Evolutionary conservation across 2,329 filamentous ascomycete species (phyloP).

Genomic region (Aspergillus amoenus): DNA sequence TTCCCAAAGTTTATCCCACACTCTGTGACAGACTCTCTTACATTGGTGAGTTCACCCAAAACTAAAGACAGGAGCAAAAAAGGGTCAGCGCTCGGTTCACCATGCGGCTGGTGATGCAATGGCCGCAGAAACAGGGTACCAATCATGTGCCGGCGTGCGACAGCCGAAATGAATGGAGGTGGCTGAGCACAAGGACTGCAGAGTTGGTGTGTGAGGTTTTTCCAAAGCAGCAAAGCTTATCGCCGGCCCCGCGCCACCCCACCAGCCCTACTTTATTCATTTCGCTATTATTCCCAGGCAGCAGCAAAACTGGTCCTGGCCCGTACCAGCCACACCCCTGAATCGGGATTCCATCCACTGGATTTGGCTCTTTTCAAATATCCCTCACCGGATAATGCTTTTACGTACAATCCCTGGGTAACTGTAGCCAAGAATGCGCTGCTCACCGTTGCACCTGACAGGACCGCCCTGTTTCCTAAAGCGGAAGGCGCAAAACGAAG

Average conservation of each 20-base stretch:
- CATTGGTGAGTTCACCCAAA: no score
- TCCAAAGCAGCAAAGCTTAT: constrained; percentile 11
- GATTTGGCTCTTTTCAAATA: no score
- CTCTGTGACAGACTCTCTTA: neutral
- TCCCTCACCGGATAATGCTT: no score
- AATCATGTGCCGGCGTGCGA: constrained; percentile 8
- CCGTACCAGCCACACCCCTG: neutral
- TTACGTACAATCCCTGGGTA: no score
- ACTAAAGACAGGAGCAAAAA: constrained; percentile 1
- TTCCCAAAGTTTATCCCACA: neutral
- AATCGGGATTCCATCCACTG: neutral
- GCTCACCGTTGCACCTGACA: no score
- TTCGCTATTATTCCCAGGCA: neutral
- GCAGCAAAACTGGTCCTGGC: neutral
- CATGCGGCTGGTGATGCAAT: constrained; percentile 14
- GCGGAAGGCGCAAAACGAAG: no score
- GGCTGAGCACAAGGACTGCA: constrained; percentile 10
- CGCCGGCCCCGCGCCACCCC: neutral
- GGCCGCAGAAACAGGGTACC: neutral
- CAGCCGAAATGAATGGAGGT: constrained; percentile 11
- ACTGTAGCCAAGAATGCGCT: no score
- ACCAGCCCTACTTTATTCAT: no score
- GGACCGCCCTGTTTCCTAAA: no score
- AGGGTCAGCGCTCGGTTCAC: constrained; percentile 12
- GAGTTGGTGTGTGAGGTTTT: neutral